A percentile compares a stretch with the other conserved stretches of the same genome.
phyloP scores from a whole-genome alignment of 305 asterid species.

The Fraxinus floribunda region DNA sequence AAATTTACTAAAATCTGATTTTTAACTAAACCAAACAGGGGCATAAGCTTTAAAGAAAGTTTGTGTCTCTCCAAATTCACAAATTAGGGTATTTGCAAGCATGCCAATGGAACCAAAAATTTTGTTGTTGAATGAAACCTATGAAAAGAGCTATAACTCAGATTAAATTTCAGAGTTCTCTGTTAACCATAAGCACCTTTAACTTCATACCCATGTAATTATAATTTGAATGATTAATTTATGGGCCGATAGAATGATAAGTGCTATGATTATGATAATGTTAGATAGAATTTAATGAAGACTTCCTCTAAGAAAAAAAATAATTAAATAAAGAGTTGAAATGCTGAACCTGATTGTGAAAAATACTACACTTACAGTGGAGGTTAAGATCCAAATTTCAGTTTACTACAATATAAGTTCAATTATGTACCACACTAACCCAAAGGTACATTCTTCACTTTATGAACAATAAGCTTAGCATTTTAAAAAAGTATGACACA shows the following conservation, averaged over 20 bases:
- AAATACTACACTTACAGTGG: neutral
- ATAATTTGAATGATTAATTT: neutral
- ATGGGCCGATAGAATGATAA: neutral
- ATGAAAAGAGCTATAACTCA: neutral
- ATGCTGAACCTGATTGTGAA: neutral
- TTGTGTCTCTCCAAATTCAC: neutral
- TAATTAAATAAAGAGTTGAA: neutral
- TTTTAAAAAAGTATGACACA: neutral
- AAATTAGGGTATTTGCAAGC: constrained; percentile 2
- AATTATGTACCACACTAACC: neutral
- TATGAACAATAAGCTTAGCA: neutral
- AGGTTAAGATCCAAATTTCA: neutral
- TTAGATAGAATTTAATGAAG: neutral
- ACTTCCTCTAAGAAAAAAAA: neutral
- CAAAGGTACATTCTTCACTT: neutral
- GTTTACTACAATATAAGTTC: neutral
- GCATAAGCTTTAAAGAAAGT: neutral
- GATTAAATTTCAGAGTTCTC: neutral
- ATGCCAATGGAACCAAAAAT: constrained; percentile 14
- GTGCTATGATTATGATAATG: neutral
- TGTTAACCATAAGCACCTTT: neutral
- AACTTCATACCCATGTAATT: neutral
- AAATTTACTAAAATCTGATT: no score
- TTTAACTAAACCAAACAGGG: neutral
- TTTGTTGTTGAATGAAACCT: neutral